Evolutionary conservation across 1,284 basidiomycete genomes (phyloP).

Genomic region (Uromyces viciae-fabae): DNA sequence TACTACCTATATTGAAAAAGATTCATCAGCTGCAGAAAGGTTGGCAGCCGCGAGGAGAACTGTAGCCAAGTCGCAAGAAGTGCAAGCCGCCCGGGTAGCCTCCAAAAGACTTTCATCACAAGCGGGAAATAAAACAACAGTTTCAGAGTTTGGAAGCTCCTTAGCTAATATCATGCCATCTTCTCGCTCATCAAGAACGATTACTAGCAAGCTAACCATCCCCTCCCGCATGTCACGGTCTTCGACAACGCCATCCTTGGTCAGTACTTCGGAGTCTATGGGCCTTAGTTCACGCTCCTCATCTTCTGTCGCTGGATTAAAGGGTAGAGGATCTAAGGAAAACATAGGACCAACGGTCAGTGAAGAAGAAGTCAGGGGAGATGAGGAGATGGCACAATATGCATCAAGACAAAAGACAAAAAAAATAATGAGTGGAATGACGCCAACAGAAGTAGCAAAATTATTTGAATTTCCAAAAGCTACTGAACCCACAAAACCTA

Average conservation of each 20-base stretch:
- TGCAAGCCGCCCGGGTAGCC: constrained; percentile 16
- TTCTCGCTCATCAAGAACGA: constrained; percentile 47
- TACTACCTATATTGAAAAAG: neutral
- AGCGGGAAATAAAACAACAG: constrained; percentile 5
- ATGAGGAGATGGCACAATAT: constrained; percentile 95
- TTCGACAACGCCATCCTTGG: constrained; percentile 46
- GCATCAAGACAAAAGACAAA: constrained; percentile 83
- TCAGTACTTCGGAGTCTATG: constrained; percentile 38
- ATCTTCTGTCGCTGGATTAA: constrained; percentile 16
- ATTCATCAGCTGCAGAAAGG: constrained; percentile 34
- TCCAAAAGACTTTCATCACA: constrained; percentile 32
- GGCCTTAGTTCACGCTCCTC: constrained; percentile 46
- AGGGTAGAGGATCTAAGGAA: constrained; percentile 23
- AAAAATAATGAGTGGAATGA: constrained; percentile 73
- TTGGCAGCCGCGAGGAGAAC: constrained; percentile 40
- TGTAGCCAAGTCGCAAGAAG: constrained; percentile 41
- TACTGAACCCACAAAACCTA: constrained; percentile 66
- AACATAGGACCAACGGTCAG: constrained; percentile 47
- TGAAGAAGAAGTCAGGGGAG: constrained; percentile 84
- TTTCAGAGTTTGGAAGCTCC: constrained; percentile 22
- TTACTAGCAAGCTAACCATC: constrained; percentile 49
- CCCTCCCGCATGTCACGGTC: constrained; percentile 50
- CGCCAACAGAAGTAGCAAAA: constrained; percentile 76
- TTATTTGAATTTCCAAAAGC: constrained; percentile 90
- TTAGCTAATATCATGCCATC: constrained; percentile 32